Evolutionary conservation across 1,284 basidiomycete species (phyloP), one percentile per base, ranked within the genome.

Genomic region (Trametes hirsuta): DNA sequence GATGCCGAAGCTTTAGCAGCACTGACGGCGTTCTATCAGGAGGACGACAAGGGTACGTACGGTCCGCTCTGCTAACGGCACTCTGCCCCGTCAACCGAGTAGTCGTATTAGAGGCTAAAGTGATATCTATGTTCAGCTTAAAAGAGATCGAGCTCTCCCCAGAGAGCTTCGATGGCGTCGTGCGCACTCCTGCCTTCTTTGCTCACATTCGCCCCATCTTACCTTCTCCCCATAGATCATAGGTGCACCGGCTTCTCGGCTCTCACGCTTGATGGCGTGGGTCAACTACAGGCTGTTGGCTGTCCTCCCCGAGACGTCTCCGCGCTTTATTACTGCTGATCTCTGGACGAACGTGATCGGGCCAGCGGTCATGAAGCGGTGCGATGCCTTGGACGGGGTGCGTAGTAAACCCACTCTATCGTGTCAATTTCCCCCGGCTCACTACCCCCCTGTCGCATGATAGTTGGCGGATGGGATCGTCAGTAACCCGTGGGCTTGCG

Each of bases 381-480:
- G 71, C 59, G 71, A 73, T 53, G 52, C 53, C 6, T 62, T 71
- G 1, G 70, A 72, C 48, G 72, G 73, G 25, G 67, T 73, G 8
- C 25, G 51, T 46, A 15, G 47, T 40, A n/a, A 22, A 34, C 4
- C 14, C 39, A 10, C 10, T 45, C 25, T 21, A 15, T 41, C 18
- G 14, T 2, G 24, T 12, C 14, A 37, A 18, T n/a, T 30, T 8
- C 8, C 30, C 30, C 30, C 6, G 8, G 44, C 14, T 46, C 5
- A 47, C 46, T 5, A 8, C 9, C 22, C 8, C 10, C 1, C 40
- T 9, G n/a, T 30, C 4, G 6, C 15, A 3, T 37, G 3, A 4
- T 39, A 70, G 67, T 37, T 70, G 4, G 47, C 51, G 2, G 74
- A 75, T 57, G 71, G 72, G 9, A 71, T 75, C 55, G 71, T 75